Base-by-base conservation (phyloP, 163 green algal species). In the Coccomyxa subellipsoidea region DNA sequence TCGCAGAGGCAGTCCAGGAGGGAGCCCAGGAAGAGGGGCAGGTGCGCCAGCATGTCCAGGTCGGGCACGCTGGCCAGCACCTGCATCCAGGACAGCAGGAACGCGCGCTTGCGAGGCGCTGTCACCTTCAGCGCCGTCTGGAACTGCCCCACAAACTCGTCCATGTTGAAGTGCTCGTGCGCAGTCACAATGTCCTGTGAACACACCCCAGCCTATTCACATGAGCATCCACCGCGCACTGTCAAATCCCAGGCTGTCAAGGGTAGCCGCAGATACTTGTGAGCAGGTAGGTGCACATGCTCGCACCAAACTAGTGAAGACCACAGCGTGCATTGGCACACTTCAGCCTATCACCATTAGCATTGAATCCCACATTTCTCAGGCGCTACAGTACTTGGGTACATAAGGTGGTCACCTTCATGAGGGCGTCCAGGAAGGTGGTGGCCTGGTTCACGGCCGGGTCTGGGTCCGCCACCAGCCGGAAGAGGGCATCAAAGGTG, bases 401-500 rank as follows among this genome's bases (percentile, higher is more conserved):
- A n/a, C n/a, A 18, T 18, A 12, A 7, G 47, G 47, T 0, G n/a
- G 71, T 25, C 54, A 85, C 85, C 86, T 98, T 98, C 82, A 98
- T 89, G 2, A 99, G 90, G 35, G 94, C 92, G 88, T 99, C 95
- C 38, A 99, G 88, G 81, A 99, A 96, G 75, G 94, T 88, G 25
- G 96, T 93, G 12, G 96, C 96, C 76, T 96, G 96, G 84, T 98
- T 94, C 54, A 99, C 96, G 83, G 96, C 95, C 38, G 89, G 35
- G 82, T 99, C 94, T 27, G 87, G 80, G 85, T 99, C 96, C 21
- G 93, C 92, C 75, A 93, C 98, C 18, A 99, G 88, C 76, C 93
- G 93, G 88, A 94, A 95, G 1, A 96, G 90, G 27, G 94, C 93
- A 70, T 97, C 94, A 84, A 99, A 98, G 0, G 96, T 92, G 76